Evolutionary conservation across 352 stramenopile species (phyloP), one percentile per base, ranked within the genome.

Genomic region (Blastocystis sp.): DNA sequence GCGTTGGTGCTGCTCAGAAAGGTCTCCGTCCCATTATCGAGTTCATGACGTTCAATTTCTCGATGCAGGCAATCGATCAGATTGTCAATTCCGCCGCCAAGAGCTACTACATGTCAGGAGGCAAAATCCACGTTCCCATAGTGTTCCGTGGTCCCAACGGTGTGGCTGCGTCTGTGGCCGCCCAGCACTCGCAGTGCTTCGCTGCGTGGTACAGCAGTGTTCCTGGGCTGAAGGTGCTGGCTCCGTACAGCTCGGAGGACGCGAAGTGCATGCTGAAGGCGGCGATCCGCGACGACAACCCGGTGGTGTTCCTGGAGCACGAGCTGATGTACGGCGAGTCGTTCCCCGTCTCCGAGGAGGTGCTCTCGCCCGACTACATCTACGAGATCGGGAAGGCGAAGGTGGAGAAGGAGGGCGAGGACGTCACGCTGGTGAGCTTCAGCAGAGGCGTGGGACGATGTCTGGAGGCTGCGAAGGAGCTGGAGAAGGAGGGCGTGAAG

Each of bases 11-110:
- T 53, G 94, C 96, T 63, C 98, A 98, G 93, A 96, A 99, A 91
- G 95, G 96, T 93, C 94, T 98, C 13, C 95, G 96, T 92, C 98
- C 98, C 53, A 95, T 99, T 65, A 94, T 99, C 30, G 98, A 99
- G 93, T 99, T 99, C 92, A 99, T 99, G 98, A 99, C 97, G 37
- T 99, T 98, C 91, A 99, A 99, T 93, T 99, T 99, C 92, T 96
- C 96, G 85, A 98, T 99, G 95, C 96, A 99, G 91, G 97, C 97
- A 41, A 99, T 99, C 90, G 97, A 99, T 93, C 97, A 99, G 91
- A 98, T 99, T 91, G 94, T 99, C 70, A 99, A 99, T 92, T 98
- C 94, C 82, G 97, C 96, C n/a, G 97, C 97, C 79, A 99, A 99
- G 93, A 96, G 98, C 90, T 98, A 97, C 91, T 99, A 99, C 94